Conservation (phyloP, 2,329 filamentous ascomycete species). For the Nemania sp. region DNA sequence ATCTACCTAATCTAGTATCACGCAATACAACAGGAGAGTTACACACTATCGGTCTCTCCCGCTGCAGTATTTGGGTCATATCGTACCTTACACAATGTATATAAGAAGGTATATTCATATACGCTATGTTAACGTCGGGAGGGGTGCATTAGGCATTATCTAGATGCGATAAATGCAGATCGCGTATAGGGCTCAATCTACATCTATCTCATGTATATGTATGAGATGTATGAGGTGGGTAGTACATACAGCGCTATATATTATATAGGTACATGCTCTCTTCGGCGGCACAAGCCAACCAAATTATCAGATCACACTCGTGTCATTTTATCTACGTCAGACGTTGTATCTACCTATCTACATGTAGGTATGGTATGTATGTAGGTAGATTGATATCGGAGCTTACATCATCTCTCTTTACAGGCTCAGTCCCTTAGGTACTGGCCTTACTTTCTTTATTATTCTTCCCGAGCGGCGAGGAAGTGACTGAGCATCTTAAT, state of each 20-base stretch:
- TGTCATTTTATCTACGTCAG: constrained; percentile 29
- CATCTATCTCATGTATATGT: constrained; percentile 2
- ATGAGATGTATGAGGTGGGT: too few relatives aligned
- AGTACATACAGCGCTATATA: not conserved
- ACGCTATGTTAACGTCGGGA: not conserved
- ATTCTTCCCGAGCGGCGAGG: not conserved
- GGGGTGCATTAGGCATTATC: not conserved
- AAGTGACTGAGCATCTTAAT: not conserved
- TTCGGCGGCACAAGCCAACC: constrained; percentile 1
- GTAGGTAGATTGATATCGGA: not conserved
- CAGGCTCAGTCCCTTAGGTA: not conserved
- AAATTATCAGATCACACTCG: constrained; percentile 6
- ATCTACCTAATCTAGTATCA: not conserved
- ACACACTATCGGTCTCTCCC: constrained; percentile 14
- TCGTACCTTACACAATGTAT: not conserved
- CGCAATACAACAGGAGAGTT: constrained; percentile 14
- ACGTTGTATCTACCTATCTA: too few relatives aligned
- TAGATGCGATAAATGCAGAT: not conserved
- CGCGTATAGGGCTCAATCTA: not conserved
- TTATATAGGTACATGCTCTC: too few relatives aligned
- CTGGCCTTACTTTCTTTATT: not conserved
- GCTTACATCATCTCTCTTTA: not conserved
- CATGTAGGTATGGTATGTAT: not conserved
- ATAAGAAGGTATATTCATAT: not conserved
- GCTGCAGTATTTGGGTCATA: not conserved